Evolutionary conservation across 2,329 filamentous ascomycete species (phyloP).

Genomic region (Apiospora phragmitis): DNA sequence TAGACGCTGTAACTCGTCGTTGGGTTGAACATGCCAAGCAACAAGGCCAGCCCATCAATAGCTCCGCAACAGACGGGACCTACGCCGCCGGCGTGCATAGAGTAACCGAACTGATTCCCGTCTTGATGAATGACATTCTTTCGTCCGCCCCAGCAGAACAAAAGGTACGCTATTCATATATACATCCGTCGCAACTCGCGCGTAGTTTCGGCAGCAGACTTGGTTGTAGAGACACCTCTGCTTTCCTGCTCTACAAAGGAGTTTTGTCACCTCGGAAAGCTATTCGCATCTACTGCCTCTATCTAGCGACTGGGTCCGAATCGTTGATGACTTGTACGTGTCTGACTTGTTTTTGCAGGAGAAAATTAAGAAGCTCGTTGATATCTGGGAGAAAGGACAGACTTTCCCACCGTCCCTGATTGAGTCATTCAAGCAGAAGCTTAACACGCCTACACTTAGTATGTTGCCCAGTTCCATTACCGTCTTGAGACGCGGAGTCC

Average conservation of each 20-base stretch:
- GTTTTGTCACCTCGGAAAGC: not conserved
- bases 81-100: slow-evolving; percentile 93
- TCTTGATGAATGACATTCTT: slow-evolving; percentile 94
- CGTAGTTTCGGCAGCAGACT: slow-evolving; percentile 29
- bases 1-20: slow-evolving; percentile 99
- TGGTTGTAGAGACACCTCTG: slow-evolving; percentile 16
- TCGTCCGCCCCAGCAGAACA: slow-evolving; percentile 86
- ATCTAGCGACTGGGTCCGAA: not conserved
- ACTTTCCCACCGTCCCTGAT: slow-evolving; percentile 86
- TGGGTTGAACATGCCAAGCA: slow-evolving; percentile 96
- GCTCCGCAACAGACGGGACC: slow-evolving; percentile 82
- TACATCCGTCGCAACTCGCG: slow-evolving; percentile 26
- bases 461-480: slow-evolving; percentile 43
- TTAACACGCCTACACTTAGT: slow-evolving; percentile 66
- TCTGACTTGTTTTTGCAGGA: slow-evolving; percentile 65
- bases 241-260: slow-evolving; percentile 10
- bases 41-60: slow-evolving; percentile 78
- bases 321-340: slow-evolving; percentile 25
- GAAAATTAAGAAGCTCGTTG: slow-evolving; percentile 92
- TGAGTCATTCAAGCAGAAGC: slow-evolving; percentile 76
- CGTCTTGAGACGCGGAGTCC: not conserved
- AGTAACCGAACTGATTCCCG: slow-evolving; percentile 92
- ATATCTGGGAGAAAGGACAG: slow-evolving; percentile 96
- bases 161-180: slow-evolving; percentile 74
- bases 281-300: not conserved